Conservation (phyloP, 2,329 filamentous ascomycete genomes). For the Raffaelea deltoideospora region DNA sequence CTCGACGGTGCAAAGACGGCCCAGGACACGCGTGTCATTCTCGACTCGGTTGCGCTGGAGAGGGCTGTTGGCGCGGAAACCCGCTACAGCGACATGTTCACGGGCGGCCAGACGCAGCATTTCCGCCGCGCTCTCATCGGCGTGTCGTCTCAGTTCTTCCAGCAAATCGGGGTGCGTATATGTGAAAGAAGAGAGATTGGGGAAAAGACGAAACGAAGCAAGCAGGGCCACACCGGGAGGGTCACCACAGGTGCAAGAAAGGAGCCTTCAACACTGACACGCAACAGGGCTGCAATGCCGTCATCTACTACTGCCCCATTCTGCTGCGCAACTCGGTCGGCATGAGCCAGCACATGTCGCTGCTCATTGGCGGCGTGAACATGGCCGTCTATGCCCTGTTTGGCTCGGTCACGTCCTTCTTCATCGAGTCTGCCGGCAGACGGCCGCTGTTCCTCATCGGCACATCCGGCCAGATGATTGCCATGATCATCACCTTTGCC, state of each 20-base stretch:
- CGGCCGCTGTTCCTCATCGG: slow-evolving; percentile 49
- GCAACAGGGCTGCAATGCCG: slow-evolving; percentile 43
- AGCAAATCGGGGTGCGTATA: slow-evolving; percentile 4
- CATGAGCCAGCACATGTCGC: slow-evolving; percentile 26
- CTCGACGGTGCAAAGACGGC: slow-evolving; percentile 40
- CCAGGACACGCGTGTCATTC: slow-evolving; percentile 42
- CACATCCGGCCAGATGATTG: slow-evolving; percentile 42
- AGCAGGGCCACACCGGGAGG: too few species aligned
- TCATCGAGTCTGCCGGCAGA: slow-evolving; percentile 38
- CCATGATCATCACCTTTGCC: slow-evolving; percentile 37
- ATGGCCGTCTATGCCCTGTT: slow-evolving; percentile 40
- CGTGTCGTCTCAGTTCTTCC: slow-evolving; percentile 1
- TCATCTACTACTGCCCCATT: slow-evolving; percentile 48
- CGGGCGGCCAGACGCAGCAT: slow-evolving; percentile 49
- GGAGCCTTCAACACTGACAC: slow-evolving; percentile 28
- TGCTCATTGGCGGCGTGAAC: slow-evolving; percentile 40
- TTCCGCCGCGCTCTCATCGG: slow-evolving; percentile 18
- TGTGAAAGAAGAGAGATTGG: too few species aligned
- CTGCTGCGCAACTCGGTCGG: slow-evolving; percentile 33
- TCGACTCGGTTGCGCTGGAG: slow-evolving; percentile 48
- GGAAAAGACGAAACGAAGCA: too few species aligned
- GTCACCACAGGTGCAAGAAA: too few species aligned
- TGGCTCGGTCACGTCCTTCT: slow-evolving; percentile 36
- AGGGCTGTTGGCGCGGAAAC: slow-evolving; percentile 27
- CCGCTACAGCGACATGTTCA: slow-evolving; percentile 38